Percentiles rank a stretch among this genome's conserved stretches.
Conservation (phyloP, 805 yeast species). For the Metschnikowia drakensbergensis region DNA sequence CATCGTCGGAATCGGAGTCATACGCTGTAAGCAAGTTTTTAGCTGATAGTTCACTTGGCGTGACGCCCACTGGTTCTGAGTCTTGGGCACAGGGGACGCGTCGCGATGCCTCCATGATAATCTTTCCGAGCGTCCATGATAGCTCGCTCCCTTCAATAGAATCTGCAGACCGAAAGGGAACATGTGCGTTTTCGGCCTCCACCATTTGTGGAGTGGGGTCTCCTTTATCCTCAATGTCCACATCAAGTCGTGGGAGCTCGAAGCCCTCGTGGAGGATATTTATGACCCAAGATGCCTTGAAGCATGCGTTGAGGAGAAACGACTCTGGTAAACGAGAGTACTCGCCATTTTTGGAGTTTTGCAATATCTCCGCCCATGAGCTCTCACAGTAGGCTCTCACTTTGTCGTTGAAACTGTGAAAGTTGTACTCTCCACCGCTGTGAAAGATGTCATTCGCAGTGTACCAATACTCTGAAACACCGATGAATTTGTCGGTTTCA, state of each 20-base stretch:
- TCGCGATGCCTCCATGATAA: conserved; percentile 76
- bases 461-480: conserved; percentile 96
- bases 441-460: conserved; percentile 89
- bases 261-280: conserved; percentile 91
- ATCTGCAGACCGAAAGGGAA: conserved; percentile 80
- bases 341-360: conserved; percentile 49
- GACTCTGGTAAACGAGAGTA: conserved; percentile 53
- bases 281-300: conserved; percentile 92
- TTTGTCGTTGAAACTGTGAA: conserved; percentile 57
- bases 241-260: conserved; percentile 68
- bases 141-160: conserved; percentile 79
- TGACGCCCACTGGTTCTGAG: conserved; percentile 33
- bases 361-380: conserved; percentile 59
- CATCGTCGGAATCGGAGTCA: conserved; percentile 20
- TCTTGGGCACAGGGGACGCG: conserved; percentile 35
- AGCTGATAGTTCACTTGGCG: conserved; percentile 36
- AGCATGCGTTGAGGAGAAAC: conserved; percentile 72
- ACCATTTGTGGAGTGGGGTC: conserved; percentile 12
- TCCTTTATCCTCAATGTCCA: conserved; percentile 35
- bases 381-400: conserved; percentile 72
- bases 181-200: conserved; percentile 31
- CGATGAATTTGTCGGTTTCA: conserved; percentile 76
- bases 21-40: conserved; percentile 14
- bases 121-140: conserved; percentile 94
- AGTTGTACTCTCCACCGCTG: conserved; percentile 86